phyloP scores from a whole-genome alignment of 2,329 filamentous ascomycete genomes.

The Ascosphaera acerosa region DNA sequence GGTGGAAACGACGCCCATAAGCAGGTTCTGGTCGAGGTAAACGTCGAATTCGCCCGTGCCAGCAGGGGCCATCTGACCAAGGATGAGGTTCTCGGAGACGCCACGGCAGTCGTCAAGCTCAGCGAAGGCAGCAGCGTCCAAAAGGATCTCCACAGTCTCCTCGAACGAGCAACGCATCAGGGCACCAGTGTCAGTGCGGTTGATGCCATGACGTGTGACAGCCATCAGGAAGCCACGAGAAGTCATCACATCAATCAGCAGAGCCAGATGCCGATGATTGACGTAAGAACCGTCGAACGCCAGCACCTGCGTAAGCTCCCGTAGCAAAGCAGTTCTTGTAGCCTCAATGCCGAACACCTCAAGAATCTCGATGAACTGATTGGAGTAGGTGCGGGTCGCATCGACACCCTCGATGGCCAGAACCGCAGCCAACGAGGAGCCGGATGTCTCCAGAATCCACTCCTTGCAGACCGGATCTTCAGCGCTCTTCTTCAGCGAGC shows the following conservation, averaged over 20 bases:
- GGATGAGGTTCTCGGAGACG: slow-evolving; percentile 96
- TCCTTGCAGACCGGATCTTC: slow-evolving; percentile 54
- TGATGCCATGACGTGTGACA: slow-evolving; percentile 95
- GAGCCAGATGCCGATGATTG: slow-evolving; percentile 89
- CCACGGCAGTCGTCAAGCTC: slow-evolving; percentile 94
- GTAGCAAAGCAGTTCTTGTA: slow-evolving; percentile 60
- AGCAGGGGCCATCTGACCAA: slow-evolving; percentile 90
- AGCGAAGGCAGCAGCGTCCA: slow-evolving; percentile 82
- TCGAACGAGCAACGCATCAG: slow-evolving; percentile 99
- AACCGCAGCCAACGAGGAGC: slow-evolving; percentile 64
- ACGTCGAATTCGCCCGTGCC: slow-evolving; percentile 93
- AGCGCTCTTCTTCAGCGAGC: slow-evolving; percentile 48
- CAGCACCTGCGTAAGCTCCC: slow-evolving; percentile 75
- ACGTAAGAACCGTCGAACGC: slow-evolving; percentile 98
- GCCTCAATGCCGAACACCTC: slow-evolving; percentile 94
- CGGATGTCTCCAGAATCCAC: slow-evolving; percentile 89
- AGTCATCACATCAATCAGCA: slow-evolving; percentile 95
- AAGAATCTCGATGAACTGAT: slow-evolving; percentile 85
- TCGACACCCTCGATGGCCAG: slow-evolving; percentile 76
- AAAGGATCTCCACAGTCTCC: slow-evolving; percentile 92
- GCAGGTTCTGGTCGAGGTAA: slow-evolving; percentile 78
- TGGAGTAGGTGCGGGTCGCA: slow-evolving; percentile 63
- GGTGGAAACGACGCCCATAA: slow-evolving; percentile 82
- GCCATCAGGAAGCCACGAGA: slow-evolving; percentile 83
- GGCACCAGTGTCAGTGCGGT: slow-evolving; percentile 88